Conservation (phyloP, 2,329 filamentous ascomycete species). For the Fusarium odoratissimum region DNA sequence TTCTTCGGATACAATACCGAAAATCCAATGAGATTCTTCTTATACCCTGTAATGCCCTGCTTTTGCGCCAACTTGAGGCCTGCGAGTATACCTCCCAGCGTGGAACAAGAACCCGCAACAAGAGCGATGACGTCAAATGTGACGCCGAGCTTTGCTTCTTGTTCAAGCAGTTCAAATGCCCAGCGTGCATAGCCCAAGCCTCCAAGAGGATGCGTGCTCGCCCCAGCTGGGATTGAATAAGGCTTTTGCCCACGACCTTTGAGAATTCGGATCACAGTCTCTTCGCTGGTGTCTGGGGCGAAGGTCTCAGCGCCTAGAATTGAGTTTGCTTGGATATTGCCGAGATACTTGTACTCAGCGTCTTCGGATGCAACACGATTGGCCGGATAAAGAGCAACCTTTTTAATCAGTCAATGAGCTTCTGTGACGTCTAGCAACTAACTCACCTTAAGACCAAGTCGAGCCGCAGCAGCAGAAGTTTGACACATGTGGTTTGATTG, state of each 20-base stretch:
- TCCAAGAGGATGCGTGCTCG: slow-evolving; percentile 20
- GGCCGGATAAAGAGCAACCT: slow-evolving; percentile 28
- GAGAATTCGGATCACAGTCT: neutral
- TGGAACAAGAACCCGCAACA: slow-evolving; percentile 29
- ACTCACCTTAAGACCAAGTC: slow-evolving; percentile 21
- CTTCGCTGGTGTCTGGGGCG: slow-evolving; percentile 7
- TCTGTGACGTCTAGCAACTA: accelerated
- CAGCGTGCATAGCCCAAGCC: slow-evolving; percentile 30
- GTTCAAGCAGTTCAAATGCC: slow-evolving; percentile 27
- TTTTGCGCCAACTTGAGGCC: slow-evolving; percentile 27
- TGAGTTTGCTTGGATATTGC: slow-evolving; percentile 22
- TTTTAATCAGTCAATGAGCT: neutral
- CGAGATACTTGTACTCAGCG: slow-evolving; percentile 20
- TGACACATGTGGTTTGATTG: slow-evolving; percentile 36
- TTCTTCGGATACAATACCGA: neutral
- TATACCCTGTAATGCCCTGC: neutral
- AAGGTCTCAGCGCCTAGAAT: slow-evolving; percentile 30
- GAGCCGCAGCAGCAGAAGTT: slow-evolving; percentile 27
- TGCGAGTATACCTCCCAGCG: slow-evolving; percentile 18
- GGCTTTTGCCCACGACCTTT: slow-evolving; percentile 10
- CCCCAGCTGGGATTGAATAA: slow-evolving; percentile 21
- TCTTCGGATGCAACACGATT: slow-evolving; percentile 5
- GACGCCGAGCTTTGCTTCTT: slow-evolving; percentile 11
- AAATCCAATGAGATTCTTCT: slow-evolving; percentile 19
- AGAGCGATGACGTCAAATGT: slow-evolving; percentile 14